Conservation (phyloP, 1,284 basidiomycete genomes). For the Schizophyllum commune region DNA sequence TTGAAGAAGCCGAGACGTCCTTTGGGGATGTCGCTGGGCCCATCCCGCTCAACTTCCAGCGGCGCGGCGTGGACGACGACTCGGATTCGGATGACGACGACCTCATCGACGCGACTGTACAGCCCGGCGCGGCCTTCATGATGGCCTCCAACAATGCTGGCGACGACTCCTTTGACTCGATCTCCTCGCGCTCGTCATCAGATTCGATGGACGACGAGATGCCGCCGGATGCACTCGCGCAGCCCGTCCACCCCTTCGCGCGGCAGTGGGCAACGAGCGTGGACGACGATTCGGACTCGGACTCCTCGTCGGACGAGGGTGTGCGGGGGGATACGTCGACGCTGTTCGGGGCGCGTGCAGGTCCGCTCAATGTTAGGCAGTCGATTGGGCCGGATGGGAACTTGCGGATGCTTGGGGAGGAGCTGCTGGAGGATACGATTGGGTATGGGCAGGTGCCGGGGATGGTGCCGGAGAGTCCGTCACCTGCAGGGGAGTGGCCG, state of each 20-base stretch:
- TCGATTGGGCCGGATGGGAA: not conserved
- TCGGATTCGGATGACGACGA: not conserved
- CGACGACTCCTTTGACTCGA: conserved; percentile 25
- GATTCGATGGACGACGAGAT: conserved; percentile 44
- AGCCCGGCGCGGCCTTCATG: conserved; percentile 2
- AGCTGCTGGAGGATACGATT: not conserved
- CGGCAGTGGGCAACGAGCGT: conserved; percentile 1
- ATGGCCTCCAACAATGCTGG: conserved; percentile 21
- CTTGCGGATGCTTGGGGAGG: not conserved
- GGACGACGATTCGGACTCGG: conserved; percentile 1
- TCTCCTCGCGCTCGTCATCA: conserved; percentile 17
- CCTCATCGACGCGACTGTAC: not conserved
- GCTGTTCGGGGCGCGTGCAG: conserved; percentile 5
- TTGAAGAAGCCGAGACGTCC: not conserved
- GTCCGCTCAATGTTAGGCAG: not conserved
- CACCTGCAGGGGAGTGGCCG: not conserved
- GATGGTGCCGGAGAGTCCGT: not conserved
- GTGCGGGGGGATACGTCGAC: not conserved
- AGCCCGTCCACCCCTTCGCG: conserved; percentile 9
- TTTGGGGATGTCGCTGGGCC: not conserved
- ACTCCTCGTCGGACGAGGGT: conserved; percentile 13
- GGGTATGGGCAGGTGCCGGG: not conserved
- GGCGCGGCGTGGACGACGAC: not conserved
- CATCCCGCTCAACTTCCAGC: not conserved
- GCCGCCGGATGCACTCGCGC: conserved; percentile 1